Conservation (phyloP, 768 basidiomycete species). For the Hemileccinum impolitum region DNA sequence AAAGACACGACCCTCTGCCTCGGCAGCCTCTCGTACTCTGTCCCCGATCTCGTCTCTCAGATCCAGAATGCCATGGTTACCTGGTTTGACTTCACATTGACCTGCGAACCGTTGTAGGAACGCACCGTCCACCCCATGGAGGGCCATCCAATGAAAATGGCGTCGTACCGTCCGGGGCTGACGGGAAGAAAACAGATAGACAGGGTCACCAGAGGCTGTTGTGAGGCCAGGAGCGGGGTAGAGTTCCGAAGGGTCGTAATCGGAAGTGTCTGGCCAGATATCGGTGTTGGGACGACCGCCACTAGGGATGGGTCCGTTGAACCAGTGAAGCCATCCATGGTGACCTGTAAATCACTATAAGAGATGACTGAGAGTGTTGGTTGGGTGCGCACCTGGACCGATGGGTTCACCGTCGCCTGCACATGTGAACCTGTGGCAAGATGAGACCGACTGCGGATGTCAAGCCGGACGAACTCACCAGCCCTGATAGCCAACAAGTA, state of each 20-base stretch:
- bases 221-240: conserved; percentile 67
- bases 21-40: conserved; percentile 70
- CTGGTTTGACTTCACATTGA: conserved; percentile 56
- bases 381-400: conserved; percentile 44
- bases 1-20: conserved; percentile 76
- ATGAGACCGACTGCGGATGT: not conserved
- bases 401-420: conserved; percentile 66
- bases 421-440: conserved; percentile 63
- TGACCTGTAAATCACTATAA: conserved; percentile 42
- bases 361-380: not conserved
- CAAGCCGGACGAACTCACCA: conserved; percentile 48
- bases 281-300: conserved; percentile 75
- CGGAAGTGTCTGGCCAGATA: conserved; percentile 76
- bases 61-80: conserved; percentile 53
- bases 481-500: conserved; percentile 84
- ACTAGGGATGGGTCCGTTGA: conserved; percentile 59
- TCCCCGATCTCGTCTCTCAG: conserved; percentile 74
- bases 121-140: conserved; percentile 74
- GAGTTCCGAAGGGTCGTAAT: conserved; percentile 67
- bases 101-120: conserved; percentile 78
- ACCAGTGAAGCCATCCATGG: conserved; percentile 89
- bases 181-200: conserved; percentile 74
- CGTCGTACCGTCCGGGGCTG: conserved; percentile 69
- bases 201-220: conserved; percentile 52
- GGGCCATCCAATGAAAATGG: conserved; percentile 69